phyloP scores from a whole-genome alignment of 106 monocot genomes.

The Vanilla planifolia region DNA sequence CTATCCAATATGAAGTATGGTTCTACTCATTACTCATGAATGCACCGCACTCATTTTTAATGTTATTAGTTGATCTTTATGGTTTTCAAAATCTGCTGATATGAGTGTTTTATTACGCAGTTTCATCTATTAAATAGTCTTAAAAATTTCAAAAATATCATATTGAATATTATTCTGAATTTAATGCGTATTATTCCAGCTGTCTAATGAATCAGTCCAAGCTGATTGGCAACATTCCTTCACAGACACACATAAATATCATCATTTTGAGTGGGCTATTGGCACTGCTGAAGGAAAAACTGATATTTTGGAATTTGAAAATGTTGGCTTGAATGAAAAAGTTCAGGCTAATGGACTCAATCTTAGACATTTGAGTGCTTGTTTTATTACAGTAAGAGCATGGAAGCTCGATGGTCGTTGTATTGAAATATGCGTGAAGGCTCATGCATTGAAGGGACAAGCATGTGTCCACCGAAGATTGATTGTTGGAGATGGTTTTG shows the following conservation, averaged over 20 bases:
- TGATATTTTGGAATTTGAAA: constrained; percentile 80
- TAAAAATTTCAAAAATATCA: background rate
- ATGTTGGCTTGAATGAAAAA: constrained; percentile 73
- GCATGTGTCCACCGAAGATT: constrained; percentile 84
- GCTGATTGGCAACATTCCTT: constrained; percentile 89
- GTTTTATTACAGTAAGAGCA: constrained; percentile 78
- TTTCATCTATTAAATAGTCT: too few species aligned
- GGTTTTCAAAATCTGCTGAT: too few species aligned
- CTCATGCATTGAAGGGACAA: constrained; percentile 94
- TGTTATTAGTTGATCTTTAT: too few species aligned
- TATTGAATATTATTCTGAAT: background rate
- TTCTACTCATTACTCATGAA: background rate
- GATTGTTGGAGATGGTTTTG: constrained; percentile 82
- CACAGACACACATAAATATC: constrained; percentile 55
- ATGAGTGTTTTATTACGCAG: too few species aligned
- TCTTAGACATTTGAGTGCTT: constrained; percentile 49
- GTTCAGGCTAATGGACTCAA: constrained; percentile 71
- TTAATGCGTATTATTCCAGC: constrained; percentile 37
- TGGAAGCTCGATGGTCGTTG: constrained; percentile 72
- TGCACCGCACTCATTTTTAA: background rate
- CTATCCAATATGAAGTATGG: constrained; percentile 57
- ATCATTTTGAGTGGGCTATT: constrained; percentile 97
- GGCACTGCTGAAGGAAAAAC: constrained; percentile 88
- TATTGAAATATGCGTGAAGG: constrained; percentile 77
- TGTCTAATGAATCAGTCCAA: constrained; percentile 67